phyloP scores from a whole-genome alignment of 495 filamentous ascomycete species.

The Podospora conica region DNA sequence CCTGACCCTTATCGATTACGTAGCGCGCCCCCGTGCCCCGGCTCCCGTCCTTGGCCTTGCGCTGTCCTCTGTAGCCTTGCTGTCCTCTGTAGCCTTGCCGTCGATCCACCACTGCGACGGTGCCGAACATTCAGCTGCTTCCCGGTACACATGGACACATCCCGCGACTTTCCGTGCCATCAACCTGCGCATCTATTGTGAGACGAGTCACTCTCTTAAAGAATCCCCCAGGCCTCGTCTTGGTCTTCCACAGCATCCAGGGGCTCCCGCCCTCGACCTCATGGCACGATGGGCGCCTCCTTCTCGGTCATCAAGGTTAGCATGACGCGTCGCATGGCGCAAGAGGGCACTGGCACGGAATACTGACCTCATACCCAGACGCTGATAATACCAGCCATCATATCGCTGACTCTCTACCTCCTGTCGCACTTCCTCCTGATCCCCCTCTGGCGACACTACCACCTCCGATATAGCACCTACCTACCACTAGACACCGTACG shows the following conservation, averaged over 20 bases:
- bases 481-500: slow-evolving; percentile 62
- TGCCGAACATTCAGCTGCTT: neutral
- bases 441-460: slow-evolving; percentile 71
- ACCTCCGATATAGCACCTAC: slow-evolving; percentile 65
- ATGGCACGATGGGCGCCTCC: slow-evolving; percentile 30
- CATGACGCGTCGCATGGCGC: neutral
- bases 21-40: neutral
- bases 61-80: neutral
- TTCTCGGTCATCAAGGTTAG: slow-evolving; percentile 43
- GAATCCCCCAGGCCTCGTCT: neutral
- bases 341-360: neutral
- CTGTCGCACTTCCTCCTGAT: slow-evolving; percentile 62
- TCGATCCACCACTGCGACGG: neutral
- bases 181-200: neutral
- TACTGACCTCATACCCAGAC: slow-evolving; percentile 45
- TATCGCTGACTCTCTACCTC: slow-evolving; percentile 71
- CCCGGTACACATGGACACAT: neutral
- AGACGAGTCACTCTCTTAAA: too few relatives aligned
- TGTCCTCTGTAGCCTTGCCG: neutral
- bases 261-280: neutral
- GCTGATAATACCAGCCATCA: slow-evolving; percentile 67
- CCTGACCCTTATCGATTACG: neutral
- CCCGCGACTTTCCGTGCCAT: neutral
- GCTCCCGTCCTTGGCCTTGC: slow-evolving; percentile 1
- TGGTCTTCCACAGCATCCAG: neutral